Evolutionary conservation across 2,329 filamentous ascomycete species (phyloP), one percentile per base, ranked within the genome.

Genomic region (Ramularia endophylla): DNA sequence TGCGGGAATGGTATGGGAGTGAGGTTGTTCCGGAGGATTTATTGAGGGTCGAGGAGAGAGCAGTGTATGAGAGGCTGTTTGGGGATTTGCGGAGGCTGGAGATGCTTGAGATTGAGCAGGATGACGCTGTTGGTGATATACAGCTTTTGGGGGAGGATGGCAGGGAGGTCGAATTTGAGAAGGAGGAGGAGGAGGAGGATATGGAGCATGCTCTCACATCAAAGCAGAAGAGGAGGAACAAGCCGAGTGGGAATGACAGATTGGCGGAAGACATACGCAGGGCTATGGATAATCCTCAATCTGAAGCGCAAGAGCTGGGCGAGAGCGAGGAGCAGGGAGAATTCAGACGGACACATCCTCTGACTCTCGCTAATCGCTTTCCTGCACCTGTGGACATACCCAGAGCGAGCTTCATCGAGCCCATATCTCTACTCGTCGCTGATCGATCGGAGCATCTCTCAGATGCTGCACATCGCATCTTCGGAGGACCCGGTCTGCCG

Each of bases 381-480:
- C 85, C 89, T 2, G 75, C 75, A 29, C 94, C 89, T 7, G 63
- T 95, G 11, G 72, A 77, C n/a, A 67, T 95, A 3, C 88, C 90
- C 0, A 75, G 78, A 49, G 68, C 73, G n/a, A 71, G 77, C 2
- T 74, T 95, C 29, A 73, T 85, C 7, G 68, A 75, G 3, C 88
- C 88, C 0, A 80, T 94, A 13, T 72, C 77, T 2, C 65, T 75
- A 4, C 71, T 95, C 2, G 71, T 97, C 2, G 72, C 73, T 11
- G 71, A 51, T 18, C 61, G 64, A 8, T 77, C 87, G 43, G 77
- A 81, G 31, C 92, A 98, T 59, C 70, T 97, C 22, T 72, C 74
- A 25, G 75, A 83, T 42, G 75, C 83, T 1, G 85, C 89, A 0
- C 78, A 86, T 51, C 75, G 72, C 31, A 73, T 78, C 1, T 90